Conservation (phyloP, 148 eudicot genomes). For the Pharnaceum exiguum region DNA sequence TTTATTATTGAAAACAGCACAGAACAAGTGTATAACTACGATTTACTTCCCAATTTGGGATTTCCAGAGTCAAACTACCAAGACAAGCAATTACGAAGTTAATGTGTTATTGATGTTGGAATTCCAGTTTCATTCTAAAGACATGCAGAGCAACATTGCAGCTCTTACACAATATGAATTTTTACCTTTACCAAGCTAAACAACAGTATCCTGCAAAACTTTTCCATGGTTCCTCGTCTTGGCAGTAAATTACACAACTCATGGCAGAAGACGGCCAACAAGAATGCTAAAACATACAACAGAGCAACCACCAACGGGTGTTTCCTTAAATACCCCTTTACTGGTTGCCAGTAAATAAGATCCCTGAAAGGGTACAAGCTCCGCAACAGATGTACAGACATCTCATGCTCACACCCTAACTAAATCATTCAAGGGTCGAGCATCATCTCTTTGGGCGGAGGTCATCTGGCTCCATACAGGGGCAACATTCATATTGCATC, state of each 20-base stretch:
- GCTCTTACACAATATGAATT: constrained; percentile 42
- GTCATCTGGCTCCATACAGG: constrained; percentile 22
- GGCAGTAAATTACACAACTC: constrained; percentile 40
- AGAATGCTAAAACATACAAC: constrained; percentile 42
- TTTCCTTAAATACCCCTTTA: constrained; percentile 18
- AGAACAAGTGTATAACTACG: constrained; percentile 8
- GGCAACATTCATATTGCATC: background rate
- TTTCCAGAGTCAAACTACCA: constrained; percentile 8
- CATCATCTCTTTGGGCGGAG: constrained; percentile 18
- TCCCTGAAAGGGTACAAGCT: constrained; percentile 18
- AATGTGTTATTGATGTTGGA: constrained; percentile 38
- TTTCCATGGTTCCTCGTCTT: constrained; percentile 35
- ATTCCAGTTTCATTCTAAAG: constrained; percentile 31
- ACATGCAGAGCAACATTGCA: constrained; percentile 41
- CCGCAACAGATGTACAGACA: constrained; percentile 18
- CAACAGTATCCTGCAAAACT: constrained; percentile 53
- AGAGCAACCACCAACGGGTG: constrained; percentile 32
- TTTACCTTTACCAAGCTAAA: constrained; percentile 50
- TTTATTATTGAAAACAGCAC: constrained; percentile 10
- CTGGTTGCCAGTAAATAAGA: constrained; percentile 21
- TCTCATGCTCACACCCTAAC: constrained; percentile 24
- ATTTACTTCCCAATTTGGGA: constrained; percentile 1
- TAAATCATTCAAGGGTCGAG: constrained; percentile 23
- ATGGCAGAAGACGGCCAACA: constrained; percentile 36
- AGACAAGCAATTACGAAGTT: constrained; percentile 21